These are phyloP conservation scores for Alternaria brassicae DNA, from an alignment of 2,329 filamentous ascomycete genomes.

Conservation along the genomic window DNA sequence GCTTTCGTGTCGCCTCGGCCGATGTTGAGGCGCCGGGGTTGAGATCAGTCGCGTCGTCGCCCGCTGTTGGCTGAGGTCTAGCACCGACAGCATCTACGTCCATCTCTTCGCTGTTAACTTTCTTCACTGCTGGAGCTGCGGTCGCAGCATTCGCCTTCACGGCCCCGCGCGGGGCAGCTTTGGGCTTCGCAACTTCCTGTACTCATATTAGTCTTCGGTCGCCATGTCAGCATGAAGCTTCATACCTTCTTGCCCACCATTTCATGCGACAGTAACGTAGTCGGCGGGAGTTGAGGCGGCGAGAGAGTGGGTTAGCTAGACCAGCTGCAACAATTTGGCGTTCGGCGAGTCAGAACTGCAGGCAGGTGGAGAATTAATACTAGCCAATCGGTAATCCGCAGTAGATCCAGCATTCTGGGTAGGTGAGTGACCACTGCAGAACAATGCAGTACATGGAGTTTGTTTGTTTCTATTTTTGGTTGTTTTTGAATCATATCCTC, in stretches of 20 bases:
- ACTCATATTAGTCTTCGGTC: slow-evolving; percentile 15
- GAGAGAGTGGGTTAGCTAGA: slow-evolving; percentile 18
- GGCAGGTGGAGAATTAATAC: slow-evolving; percentile 14
- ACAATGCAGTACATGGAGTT: too few species aligned
- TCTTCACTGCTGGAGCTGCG: slow-evolving; percentile 17
- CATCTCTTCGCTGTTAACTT: slow-evolving; percentile 20
- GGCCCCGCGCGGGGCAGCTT: slow-evolving; percentile 44
- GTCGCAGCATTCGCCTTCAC: slow-evolving; percentile 31
- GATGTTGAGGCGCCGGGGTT: slow-evolving; percentile 29
- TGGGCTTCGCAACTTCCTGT: slow-evolving; percentile 39
- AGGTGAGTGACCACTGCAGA: slow-evolving; percentile 29
- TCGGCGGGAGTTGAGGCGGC: slow-evolving; percentile 19
- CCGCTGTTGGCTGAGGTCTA: slow-evolving; percentile 10
- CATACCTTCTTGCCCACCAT: slow-evolving; percentile 46
- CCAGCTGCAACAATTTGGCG: slow-evolving; percentile 39
- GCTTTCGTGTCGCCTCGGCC: slow-evolving; percentile 37
- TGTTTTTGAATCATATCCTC: too few species aligned
- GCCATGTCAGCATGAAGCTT: background rate
- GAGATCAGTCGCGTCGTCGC: slow-evolving; percentile 21
- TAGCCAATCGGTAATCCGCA: slow-evolving; percentile 42
- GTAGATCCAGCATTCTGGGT: slow-evolving; percentile 4
- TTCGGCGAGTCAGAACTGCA: slow-evolving; percentile 33
- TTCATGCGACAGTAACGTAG: slow-evolving; percentile 20
- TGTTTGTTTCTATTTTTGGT: too few species aligned
- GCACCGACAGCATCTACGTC: slow-evolving; percentile 17